These are phyloP conservation scores for Echium plantagineum DNA, from an alignment of 257 asterid species.

Conservation along the genomic window DNA sequence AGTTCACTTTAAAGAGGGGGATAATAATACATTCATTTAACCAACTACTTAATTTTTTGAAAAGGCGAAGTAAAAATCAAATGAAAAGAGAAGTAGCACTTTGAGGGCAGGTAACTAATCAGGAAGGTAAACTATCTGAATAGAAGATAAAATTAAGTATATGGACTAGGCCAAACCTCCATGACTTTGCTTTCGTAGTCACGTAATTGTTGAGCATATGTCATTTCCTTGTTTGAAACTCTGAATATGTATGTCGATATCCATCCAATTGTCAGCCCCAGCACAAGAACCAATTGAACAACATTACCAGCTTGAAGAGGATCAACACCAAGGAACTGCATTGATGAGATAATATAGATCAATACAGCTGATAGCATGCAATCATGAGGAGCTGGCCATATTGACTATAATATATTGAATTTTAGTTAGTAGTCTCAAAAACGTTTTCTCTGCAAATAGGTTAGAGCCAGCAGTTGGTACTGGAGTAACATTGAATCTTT, in stretches of 20 bases:
- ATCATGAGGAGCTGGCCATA: no score
- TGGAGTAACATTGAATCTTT: neutral
- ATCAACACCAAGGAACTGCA: slow-evolving; percentile 80
- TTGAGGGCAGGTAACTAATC: neutral
- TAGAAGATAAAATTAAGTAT: neutral
- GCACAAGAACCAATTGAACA: slow-evolving; percentile 76
- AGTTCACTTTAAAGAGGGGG: no score
- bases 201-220: slow-evolving; percentile 80
- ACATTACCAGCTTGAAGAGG: slow-evolving; percentile 92
- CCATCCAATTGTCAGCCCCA: slow-evolving; percentile 94
- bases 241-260: slow-evolving; percentile 87
- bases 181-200: slow-evolving; percentile 95
- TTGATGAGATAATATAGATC: slow-evolving; percentile 13
- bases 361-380: neutral
- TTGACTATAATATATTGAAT: no score
- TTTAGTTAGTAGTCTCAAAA: no score
- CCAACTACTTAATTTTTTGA: no score
- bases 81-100: no score
- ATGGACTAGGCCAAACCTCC: slow-evolving; percentile 40
- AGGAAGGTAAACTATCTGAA: neutral
- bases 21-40: no score
- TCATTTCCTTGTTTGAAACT: slow-evolving; percentile 95
- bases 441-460: neutral
- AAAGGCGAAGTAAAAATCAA: no score
- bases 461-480: neutral